These are phyloP conservation scores for Rosa hybrid DNA, from an alignment of 331 rosid genomes.

Conservation along the genomic window DNA sequence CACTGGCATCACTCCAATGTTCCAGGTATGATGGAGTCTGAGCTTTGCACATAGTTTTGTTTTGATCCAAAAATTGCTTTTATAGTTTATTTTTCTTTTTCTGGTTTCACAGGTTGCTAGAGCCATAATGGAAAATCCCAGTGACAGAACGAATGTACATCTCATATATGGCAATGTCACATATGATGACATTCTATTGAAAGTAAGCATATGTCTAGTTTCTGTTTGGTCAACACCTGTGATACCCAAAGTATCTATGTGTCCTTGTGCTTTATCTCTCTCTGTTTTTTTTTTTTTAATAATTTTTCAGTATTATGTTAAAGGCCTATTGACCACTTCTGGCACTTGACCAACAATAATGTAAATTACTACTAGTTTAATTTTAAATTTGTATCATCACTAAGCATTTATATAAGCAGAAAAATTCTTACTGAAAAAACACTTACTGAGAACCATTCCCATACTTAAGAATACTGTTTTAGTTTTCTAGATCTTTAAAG, in stretches of 20 bases:
- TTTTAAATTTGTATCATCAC: neutral
- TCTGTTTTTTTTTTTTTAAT: neutral
- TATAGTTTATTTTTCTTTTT: neutral
- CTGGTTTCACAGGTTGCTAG: slow-evolving; percentile 28
- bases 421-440: neutral
- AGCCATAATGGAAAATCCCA: slow-evolving; percentile 71
- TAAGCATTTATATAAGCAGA: neutral
- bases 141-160: slow-evolving; percentile 56
- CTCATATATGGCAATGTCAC: slow-evolving; percentile 74
- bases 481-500: neutral
- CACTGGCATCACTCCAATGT: slow-evolving; percentile 85
- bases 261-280: too few relatives aligned
- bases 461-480: neutral
- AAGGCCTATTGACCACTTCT: neutral
- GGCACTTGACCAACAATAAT: neutral
- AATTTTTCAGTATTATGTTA: neutral
- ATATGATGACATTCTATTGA: slow-evolving; percentile 65
- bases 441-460: neutral
- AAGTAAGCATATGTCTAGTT: slow-evolving; percentile 34
- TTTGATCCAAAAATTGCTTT: neutral
- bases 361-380: neutral
- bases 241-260: neutral
- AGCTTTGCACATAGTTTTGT: neutral
- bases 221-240: neutral
- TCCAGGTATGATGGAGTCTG: slow-evolving; percentile 53